These are phyloP conservation scores for Polychytrium aggregatum DNA, from an alignment of 192 early-diverging fungal species.

Conservation along the genomic window DNA sequence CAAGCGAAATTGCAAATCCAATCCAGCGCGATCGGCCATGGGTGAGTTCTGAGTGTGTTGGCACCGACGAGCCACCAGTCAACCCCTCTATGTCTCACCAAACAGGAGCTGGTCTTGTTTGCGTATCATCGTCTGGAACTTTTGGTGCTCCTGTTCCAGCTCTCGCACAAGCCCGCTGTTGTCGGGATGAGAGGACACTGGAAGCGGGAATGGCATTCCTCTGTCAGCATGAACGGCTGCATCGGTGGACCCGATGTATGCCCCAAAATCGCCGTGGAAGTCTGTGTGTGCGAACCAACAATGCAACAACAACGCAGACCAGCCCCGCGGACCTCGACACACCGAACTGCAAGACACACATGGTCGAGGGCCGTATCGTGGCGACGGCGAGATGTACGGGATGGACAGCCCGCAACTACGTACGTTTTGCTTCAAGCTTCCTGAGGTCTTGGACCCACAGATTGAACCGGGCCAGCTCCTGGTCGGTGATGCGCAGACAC, in stretches of 20 bases:
- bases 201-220: too few species aligned
- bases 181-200: too few species aligned
- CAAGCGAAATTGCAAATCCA: slow-evolving; percentile 1
- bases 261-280: too few species aligned
- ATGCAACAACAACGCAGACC: too few species aligned
- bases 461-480: slow-evolving; percentile 31
- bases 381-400: too few species aligned
- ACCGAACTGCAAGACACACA: too few species aligned
- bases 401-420: too few species aligned
- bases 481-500: slow-evolving; percentile 38
- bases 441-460: slow-evolving; percentile 33
- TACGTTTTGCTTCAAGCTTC: slow-evolving; percentile 29
- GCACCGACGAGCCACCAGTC: neutral
- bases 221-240: too few species aligned
- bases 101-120: slow-evolving; percentile 52
- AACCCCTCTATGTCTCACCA: slow-evolving; percentile 9
- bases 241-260: too few species aligned
- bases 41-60: neutral
- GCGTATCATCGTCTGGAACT: slow-evolving; percentile 41
- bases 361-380: too few species aligned
- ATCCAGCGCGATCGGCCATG: neutral
- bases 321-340: too few species aligned
- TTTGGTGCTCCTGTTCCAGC: slow-evolving; percentile 31
- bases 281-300: too few species aligned
- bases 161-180: slow-evolving; percentile 20